Conservation (phyloP, 371 early-diverging fungal species). For the Mortierella sp. region DNA sequence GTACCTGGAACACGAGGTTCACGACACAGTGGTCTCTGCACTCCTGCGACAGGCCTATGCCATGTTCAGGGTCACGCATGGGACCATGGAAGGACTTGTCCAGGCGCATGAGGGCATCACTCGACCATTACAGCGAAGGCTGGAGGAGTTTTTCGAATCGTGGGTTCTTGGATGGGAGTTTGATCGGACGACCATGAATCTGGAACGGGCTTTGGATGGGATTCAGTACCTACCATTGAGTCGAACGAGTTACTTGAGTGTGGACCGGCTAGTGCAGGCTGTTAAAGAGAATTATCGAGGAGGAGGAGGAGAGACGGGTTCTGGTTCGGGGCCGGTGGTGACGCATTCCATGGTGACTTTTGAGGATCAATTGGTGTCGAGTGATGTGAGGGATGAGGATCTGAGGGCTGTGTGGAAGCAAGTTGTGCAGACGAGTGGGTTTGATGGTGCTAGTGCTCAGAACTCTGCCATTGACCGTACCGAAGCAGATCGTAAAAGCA, state of each 20-base stretch:
- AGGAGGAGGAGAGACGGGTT: neutral
- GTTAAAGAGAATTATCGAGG: conserved; percentile 41
- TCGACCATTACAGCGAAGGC: conserved; percentile 59
- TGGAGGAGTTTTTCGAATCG: conserved; percentile 75
- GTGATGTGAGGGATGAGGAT: conserved; percentile 51
- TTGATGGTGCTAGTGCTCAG: conserved; percentile 34
- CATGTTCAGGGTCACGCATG: conserved; percentile 69
- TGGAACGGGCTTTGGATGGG: conserved; percentile 60
- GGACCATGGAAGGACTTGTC: conserved; percentile 37
- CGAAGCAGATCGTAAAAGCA: conserved; percentile 47
- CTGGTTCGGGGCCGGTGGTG: conserved; percentile 8
- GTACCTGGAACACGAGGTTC: conserved; percentile 71
- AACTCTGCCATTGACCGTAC: conserved; percentile 39
- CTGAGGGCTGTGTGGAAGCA: conserved; percentile 44
- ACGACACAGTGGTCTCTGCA: conserved; percentile 68
- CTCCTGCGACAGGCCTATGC: conserved; percentile 72
- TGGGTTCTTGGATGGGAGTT: conserved; percentile 80
- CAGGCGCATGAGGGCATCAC: conserved; percentile 62
- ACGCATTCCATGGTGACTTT: conserved; percentile 56
- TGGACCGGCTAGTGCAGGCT: conserved; percentile 60
- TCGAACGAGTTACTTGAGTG: conserved; percentile 41
- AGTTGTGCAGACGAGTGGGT: conserved; percentile 44
- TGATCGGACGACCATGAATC: conserved; percentile 62
- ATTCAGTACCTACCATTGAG: conserved; percentile 64
- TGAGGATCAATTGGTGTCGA: conserved; percentile 57